phyloP scores from a whole-genome alignment of 352 stramenopile species.

The Phytophthora constricta region DNA sequence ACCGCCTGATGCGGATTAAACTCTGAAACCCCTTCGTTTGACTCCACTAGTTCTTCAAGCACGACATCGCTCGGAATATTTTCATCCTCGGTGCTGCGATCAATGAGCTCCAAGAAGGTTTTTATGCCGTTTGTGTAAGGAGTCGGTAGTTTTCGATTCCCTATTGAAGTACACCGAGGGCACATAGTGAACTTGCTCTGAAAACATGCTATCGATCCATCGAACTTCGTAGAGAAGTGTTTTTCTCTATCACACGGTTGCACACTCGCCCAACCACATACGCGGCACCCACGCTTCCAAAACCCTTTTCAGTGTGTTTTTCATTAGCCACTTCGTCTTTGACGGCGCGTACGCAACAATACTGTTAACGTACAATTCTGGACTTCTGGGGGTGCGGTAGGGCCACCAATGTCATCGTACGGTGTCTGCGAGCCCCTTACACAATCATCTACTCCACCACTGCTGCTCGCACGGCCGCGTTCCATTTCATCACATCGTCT shows the following conservation, averaged over 20 bases:
- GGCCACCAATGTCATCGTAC: neutral
- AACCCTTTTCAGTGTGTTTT: neutral
- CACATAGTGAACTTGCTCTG: constrained; percentile 5
- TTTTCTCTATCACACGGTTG: neutral
- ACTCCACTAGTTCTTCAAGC: constrained; percentile 4
- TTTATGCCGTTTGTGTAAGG: neutral
- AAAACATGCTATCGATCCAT: constrained; percentile 12
- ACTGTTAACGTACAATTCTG: neutral
- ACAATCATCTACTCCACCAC: neutral
- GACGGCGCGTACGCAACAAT: neutral
- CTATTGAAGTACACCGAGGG: constrained; percentile 9
- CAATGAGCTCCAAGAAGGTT: neutral
- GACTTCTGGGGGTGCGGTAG: neutral
- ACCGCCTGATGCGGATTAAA: constrained; percentile 7
- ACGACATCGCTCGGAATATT: neutral
- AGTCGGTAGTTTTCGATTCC: constrained; percentile 17
- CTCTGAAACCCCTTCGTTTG: neutral
- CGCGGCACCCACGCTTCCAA: neutral
- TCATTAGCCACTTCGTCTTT: neutral
- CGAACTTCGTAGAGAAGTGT: constrained; percentile 11
- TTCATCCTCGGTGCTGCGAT: neutral
- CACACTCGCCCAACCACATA: constrained; percentile 9
- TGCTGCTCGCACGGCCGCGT: too few species aligned
- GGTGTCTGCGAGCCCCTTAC: neutral
- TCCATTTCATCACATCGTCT: too few species aligned